Conservation (phyloP, 768 basidiomycete species). For the Pisolithus tinctorius region DNA sequence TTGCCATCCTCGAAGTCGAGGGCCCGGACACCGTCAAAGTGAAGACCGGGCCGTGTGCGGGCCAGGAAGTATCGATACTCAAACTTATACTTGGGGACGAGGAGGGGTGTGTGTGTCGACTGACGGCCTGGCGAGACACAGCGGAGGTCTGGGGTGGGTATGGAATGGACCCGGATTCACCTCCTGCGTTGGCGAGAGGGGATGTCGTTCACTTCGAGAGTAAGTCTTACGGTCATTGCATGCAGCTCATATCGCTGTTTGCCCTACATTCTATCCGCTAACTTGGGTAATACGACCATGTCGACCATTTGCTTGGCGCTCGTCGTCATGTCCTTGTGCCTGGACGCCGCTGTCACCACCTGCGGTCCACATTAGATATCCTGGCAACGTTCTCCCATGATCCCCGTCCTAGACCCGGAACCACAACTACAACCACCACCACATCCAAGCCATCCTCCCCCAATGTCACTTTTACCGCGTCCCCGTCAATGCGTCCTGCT, state of each 20-base stretch:
- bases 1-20: conserved; percentile 69
- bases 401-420: too few relatives aligned
- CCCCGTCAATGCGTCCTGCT: conserved; percentile 38
- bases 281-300: background rate
- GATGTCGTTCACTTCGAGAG: conserved; percentile 70
- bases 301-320: background rate
- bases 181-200: conserved; percentile 45
- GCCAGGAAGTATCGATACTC: conserved; percentile 59
- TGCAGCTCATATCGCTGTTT: background rate
- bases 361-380: conserved; percentile 38
- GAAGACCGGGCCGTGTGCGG: conserved; percentile 64
- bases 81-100: conserved; percentile 73
- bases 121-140: conserved; percentile 73
- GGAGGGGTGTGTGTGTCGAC: conserved; percentile 56
- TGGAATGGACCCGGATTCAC: conserved; percentile 29
- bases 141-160: conserved; percentile 65
- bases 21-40: conserved; percentile 63
- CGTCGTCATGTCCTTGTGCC: background rate
- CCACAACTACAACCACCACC: background rate
- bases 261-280: background rate
- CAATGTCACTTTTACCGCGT: conserved; percentile 51
- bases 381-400: conserved; percentile 20
- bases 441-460: background rate
- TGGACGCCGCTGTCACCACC: background rate
- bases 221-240: conserved; percentile 25